Base-by-base conservation (phyloP, 345 rosid species). In the Pistacia atlantica region DNA sequence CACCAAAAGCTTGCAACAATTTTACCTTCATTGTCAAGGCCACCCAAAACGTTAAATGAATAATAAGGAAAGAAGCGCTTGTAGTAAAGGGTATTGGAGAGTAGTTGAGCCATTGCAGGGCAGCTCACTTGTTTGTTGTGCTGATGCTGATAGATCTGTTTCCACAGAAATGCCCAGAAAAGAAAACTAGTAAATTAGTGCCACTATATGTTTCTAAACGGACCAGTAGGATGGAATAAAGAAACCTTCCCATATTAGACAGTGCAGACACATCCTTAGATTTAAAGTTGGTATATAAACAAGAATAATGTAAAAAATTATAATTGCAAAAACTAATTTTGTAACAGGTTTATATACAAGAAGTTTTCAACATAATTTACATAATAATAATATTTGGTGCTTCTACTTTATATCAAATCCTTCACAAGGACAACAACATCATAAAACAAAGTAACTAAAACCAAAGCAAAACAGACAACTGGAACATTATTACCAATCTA, bases 111-210 rank as follows among this genome's bases (percentile, higher is more conserved):
- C 98, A 97, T 94, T 38, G 95, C 98, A 63, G 97, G 97, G 63
- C 95, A 94, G 86, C 97, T 92, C 97, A 97, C 92, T 82, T 94
- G 98, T 84, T 97, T 97, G 86, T 90, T 94, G 85, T 94, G 97
- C 79, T 97, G 98, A 81, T 97, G 99, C 82, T 97, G 99, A 79
- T 97, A 97, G 58, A 91, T 89, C 98, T 97, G 87, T 56, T 75
- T 63, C 72, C 4, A 73, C 46, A n/a, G 71, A 1, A 54, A 55
- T 52, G 8, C 52, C 33, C 12, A 54, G 52, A 35, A 64, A 52
- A 65, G 4, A 48, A 31, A 16, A 38, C 11, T n/a, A 28, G 42
- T 1, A 49, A 33, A 17, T 28, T 14, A 61, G 54, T 31, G 31
- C 69, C 61, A 48, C 8, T 22, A n/a, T 6, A 4, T 63, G 3